Base-by-base conservation (phyloP, 2,329 filamentous ascomycete species). In the Colletotrichum sp. region DNA sequence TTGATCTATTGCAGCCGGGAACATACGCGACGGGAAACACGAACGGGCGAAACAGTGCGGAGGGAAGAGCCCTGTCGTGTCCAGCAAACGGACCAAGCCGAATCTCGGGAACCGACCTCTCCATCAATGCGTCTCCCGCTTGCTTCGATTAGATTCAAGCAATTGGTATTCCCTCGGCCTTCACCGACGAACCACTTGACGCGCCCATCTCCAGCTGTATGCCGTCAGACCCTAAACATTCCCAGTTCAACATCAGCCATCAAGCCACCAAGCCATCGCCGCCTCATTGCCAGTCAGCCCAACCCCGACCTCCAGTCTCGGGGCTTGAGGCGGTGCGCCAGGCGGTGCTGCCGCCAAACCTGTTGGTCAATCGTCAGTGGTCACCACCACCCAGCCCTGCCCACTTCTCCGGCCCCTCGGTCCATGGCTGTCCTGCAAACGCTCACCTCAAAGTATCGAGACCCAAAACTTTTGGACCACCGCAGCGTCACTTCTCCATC, bases 271-370 rank as follows among this genome's bases (percentile, higher is more conserved):
- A 64, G 30, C 28, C 28, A 64, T 36, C 34, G 28, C 32, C 27
- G 62, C 39, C 39, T 52, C 62, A 28, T 27, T n/a, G 9, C 36
- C 64, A 68, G 73, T 75, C 73, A 73, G 73, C 70, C 73, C 56
- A 48, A 58, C 52, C 58, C 52, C 43, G 56, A 71, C 60, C 56
- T 70, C 67, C 36, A 56, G 27, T 34, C 43, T 71, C 61, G 52
- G 72, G 43, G 64, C 73, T 34, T 64, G 73, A 66, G 55, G 62
- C 68, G 55, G 72, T 74, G 72, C 43, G 43, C 67, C 52, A 62
- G 72, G 70, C 64, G 73, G 70, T 58, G 62, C 55, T 72, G 60
- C 32, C 61, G n/a, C 39, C 30, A 22, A 56, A 62, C 16, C 39
- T 52, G 56, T 27, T 34, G n/a, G 39, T n/a, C 39, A 32, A 30